phyloP scores from a whole-genome alignment of 1,139 yeast species.

The Saccharomycopsis hybrid region DNA sequence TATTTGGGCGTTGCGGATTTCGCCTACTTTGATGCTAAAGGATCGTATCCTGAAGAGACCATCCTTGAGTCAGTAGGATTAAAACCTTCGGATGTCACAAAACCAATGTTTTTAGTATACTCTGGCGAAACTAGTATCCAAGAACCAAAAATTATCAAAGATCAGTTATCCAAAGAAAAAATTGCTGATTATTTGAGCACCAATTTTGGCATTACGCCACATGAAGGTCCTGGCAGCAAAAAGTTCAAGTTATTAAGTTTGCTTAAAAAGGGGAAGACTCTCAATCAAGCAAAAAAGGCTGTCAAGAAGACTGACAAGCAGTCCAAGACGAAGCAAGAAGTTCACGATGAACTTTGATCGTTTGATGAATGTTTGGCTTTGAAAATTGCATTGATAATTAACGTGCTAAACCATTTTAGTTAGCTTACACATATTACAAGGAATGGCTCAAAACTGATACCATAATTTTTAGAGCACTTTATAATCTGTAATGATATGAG shows the following conservation, averaged over 20 bases:
- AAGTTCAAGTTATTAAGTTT: constrained; percentile 1
- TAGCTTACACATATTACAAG: not conserved
- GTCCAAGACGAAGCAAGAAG: constrained; percentile 14
- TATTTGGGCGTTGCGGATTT: constrained; percentile 46
- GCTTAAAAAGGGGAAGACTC: constrained; percentile 17
- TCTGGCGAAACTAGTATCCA: constrained; percentile 21
- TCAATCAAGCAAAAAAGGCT: constrained; percentile 26
- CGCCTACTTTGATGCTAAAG: constrained; percentile 30
- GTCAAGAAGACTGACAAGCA: constrained; percentile 3
- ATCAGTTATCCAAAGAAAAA: constrained; percentile 29
- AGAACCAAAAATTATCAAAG: constrained; percentile 25
- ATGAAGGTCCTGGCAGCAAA: constrained; percentile 22
- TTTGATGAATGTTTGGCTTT: not conserved
- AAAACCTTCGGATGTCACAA: constrained; percentile 22
- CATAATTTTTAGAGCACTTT: too few species aligned
- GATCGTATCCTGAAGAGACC: constrained; percentile 22
- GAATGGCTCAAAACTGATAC: too few species aligned
- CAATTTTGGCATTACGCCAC: constrained; percentile 23
- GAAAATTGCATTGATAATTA: too few species aligned
- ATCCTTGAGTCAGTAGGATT: constrained; percentile 28
- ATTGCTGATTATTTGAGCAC: constrained; percentile 28
- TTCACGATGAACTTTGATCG: constrained; percentile 36
- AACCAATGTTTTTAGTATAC: constrained; percentile 26
- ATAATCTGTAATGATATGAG: too few species aligned
- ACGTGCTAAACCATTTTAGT: not conserved